phyloP scores from a whole-genome alignment of 2,329 filamentous ascomycete species.

The Macroventuria anomochaeta region DNA sequence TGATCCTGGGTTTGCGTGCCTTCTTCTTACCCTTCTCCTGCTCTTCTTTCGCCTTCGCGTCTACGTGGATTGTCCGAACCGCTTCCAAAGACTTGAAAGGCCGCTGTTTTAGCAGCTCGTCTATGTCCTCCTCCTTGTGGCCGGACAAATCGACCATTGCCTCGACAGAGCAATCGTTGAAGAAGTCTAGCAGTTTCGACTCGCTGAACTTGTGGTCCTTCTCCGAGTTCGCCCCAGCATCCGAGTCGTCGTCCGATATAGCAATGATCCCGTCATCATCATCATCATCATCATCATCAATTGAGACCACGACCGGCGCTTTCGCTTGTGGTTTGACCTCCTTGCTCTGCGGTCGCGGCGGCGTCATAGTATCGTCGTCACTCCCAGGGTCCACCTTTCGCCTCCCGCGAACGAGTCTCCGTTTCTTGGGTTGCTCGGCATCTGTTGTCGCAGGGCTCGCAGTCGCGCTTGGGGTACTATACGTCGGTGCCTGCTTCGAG shows the following conservation, averaged over 20 bases:
- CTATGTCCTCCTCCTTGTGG: slow-evolving; percentile 72
- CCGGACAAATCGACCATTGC: slow-evolving; percentile 84
- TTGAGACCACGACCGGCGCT: slow-evolving; percentile 26
- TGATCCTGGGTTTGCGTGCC: slow-evolving; percentile 51
- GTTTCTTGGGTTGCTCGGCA: slow-evolving; percentile 38
- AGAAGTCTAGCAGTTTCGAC: slow-evolving; percentile 72
- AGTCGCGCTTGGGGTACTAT: slow-evolving; percentile 21
- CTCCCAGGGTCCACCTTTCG: slow-evolving; percentile 42
- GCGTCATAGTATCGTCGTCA: slow-evolving; percentile 25
- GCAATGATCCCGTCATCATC: slow-evolving; percentile 47
- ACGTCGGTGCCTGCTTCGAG: slow-evolving; percentile 32
- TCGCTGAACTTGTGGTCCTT: slow-evolving; percentile 51
- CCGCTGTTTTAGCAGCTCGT: slow-evolving; percentile 72
- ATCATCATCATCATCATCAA: slow-evolving; percentile 45
- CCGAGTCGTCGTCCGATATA: slow-evolving; percentile 52
- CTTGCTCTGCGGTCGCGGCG: slow-evolving; percentile 29
- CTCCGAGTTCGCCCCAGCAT: slow-evolving; percentile 44
- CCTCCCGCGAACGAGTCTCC: slow-evolving; percentile 59
- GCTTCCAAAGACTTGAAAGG: slow-evolving; percentile 74
- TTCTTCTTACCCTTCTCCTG: slow-evolving; percentile 45
- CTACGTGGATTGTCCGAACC: slow-evolving; percentile 67
- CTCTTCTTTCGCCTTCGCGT: slow-evolving; percentile 27
- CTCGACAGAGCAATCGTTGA: slow-evolving; percentile 78
- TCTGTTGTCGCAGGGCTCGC: slow-evolving; percentile 21
- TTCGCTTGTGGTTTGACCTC: slow-evolving; percentile 9